These are phyloP conservation scores for Sclerotiophoma versabilis DNA, from an alignment of 2,329 filamentous ascomycete species.

Conservation along the genomic window DNA sequence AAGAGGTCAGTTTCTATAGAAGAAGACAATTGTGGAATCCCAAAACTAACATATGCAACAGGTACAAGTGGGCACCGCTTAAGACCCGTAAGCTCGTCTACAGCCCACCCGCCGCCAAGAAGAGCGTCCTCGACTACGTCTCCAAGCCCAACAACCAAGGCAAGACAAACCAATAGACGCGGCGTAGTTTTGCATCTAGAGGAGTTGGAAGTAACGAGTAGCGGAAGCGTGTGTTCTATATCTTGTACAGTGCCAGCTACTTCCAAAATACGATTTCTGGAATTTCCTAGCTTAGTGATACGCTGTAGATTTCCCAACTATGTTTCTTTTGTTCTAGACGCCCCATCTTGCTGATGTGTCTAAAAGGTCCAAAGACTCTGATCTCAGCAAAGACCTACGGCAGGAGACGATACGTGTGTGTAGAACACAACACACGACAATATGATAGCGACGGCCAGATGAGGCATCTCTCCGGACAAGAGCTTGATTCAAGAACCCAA, in stretches of 20 bases:
- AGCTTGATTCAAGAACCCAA: not conserved
- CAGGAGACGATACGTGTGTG: no score
- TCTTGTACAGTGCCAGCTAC: conserved; percentile 50
- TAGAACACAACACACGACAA: no score
- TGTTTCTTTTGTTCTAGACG: conserved; percentile 12
- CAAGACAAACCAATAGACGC: conserved; percentile 45
- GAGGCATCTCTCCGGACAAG: conserved; percentile 11
- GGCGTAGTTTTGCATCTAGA: conserved; percentile 26
- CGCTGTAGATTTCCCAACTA: conserved; percentile 30
- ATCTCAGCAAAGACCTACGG: no score
- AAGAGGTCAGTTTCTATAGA: conserved; percentile 72
- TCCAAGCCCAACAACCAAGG: conserved; percentile 40
- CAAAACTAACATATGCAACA: conserved; percentile 44
- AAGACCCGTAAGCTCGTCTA: conserved; percentile 96
- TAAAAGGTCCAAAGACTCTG: no score
- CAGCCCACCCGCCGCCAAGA: conserved; percentile 67
- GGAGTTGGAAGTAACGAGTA: conserved; percentile 29
- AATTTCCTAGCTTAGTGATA: conserved; percentile 37
- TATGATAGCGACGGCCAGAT: no score
- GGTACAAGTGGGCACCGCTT: conserved; percentile 96
- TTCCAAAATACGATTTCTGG: conserved; percentile 44
- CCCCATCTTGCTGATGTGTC: conserved; percentile 13
- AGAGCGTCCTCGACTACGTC: conserved; percentile 40
- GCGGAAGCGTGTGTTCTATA: conserved; percentile 47
- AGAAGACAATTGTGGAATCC: not conserved